Conservation (phyloP, 2,329 filamentous ascomycete genomes). For the Nannizziopsis arthrosporioides region DNA sequence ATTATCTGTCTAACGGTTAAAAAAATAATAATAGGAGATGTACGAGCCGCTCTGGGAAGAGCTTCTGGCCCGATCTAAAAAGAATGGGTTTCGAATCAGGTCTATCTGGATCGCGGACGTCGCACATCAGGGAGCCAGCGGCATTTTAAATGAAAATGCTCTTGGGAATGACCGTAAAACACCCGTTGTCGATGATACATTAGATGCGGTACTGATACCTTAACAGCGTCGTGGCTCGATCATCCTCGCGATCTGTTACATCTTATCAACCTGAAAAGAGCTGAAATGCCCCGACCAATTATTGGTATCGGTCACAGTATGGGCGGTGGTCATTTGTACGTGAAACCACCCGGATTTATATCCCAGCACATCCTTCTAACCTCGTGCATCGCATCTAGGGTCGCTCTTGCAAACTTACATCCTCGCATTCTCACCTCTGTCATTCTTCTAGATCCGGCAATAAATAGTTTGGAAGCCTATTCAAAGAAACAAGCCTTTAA, state of each 20-base stretch:
- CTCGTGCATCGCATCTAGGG: conserved; percentile 21
- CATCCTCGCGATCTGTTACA: conserved; percentile 73
- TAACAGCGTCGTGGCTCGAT: conserved; percentile 69
- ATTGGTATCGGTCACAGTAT: conserved; percentile 83
- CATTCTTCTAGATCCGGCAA: conserved; percentile 74
- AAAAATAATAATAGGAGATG: conserved; percentile 51
- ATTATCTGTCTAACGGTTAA: background rate
- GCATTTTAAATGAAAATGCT: conserved; percentile 60
- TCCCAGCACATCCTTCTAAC: conserved; percentile 2
- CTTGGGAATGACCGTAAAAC: conserved; percentile 72
- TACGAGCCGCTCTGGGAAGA: conserved; percentile 92
- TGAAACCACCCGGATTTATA: conserved; percentile 3
- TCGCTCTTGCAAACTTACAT: conserved; percentile 61
- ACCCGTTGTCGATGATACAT: background rate
- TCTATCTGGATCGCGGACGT: conserved; percentile 84
- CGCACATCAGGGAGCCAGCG: conserved; percentile 72
- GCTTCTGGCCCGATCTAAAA: conserved; percentile 48
- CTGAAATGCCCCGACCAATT: conserved; percentile 67
- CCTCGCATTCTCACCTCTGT: conserved; percentile 67
- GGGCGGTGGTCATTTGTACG: conserved; percentile 58
- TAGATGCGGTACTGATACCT: conserved; percentile 15
- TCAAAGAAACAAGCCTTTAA: conserved; percentile 34
- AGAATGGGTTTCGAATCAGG: conserved; percentile 57
- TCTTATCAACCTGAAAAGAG: conserved; percentile 72
- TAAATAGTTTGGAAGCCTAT: conserved; percentile 39